Conservation (phyloP, 2,329 filamentous ascomycete genomes). For the Pseudogymnoascus sp. region DNA sequence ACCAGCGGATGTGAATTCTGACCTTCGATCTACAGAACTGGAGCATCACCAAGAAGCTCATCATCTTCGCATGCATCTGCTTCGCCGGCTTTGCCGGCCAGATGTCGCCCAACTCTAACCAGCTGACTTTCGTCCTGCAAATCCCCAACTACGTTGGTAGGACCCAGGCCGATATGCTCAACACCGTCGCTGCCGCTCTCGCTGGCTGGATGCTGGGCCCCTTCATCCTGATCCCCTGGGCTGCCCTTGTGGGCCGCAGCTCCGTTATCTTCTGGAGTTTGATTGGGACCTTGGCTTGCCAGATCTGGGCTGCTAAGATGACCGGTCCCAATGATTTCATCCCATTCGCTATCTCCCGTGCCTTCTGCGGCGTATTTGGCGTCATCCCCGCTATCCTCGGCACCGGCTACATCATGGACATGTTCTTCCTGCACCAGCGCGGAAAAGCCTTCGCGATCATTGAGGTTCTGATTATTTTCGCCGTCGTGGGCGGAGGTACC, state of each 20-base stretch:
- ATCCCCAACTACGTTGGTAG: constrained; percentile 30
- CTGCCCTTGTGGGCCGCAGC: constrained; percentile 31
- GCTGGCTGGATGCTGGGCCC: constrained; percentile 34
- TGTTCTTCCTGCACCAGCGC: constrained; percentile 38
- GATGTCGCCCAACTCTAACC: constrained; percentile 30
- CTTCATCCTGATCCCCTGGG: constrained; percentile 34
- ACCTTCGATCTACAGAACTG: constrained; percentile 28
- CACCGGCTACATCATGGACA: constrained; percentile 34
- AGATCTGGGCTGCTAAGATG: constrained; percentile 35
- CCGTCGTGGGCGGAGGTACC: constrained; percentile 31
- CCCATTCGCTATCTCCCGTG: constrained; percentile 32
- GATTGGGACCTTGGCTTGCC: constrained; percentile 29
- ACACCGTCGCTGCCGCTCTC: constrained; percentile 32
- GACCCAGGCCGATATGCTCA: neutral
- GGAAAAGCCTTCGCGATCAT: constrained; percentile 34
- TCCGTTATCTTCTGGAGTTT: constrained; percentile 35
- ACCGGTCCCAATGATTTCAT: constrained; percentile 30
- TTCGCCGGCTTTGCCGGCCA: constrained; percentile 32
- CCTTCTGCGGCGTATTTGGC: constrained; percentile 36
- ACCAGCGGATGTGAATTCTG: neutral
- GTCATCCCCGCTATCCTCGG: constrained; percentile 33
- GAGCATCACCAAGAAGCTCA: constrained; percentile 27
- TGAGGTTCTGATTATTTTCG: constrained; percentile 32
- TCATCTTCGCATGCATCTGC: constrained; percentile 29
- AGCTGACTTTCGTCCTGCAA: constrained; percentile 32